Evolutionary conservation across 2,329 filamentous ascomycete genomes (phyloP).

Genomic region (Didymella lethalis): DNA sequence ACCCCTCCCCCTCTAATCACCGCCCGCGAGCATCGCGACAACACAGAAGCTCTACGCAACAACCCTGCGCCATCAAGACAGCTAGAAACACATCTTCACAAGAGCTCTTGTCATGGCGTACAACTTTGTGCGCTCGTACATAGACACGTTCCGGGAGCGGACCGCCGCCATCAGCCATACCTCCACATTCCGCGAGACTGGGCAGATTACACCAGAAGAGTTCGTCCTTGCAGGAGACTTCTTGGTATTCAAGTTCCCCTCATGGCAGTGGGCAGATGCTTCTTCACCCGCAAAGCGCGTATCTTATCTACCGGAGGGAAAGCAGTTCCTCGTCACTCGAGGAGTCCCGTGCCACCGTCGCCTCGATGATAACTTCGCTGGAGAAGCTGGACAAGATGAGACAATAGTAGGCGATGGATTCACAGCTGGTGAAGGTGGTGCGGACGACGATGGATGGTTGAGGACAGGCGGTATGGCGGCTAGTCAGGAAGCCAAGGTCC

Average conservation of each 20-base stretch:
- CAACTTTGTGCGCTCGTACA: constrained; percentile 78
- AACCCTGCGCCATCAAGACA: not conserved
- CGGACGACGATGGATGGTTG: constrained; percentile 86
- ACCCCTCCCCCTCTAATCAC: constrained; percentile 18
- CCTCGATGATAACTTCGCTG: constrained; percentile 91
- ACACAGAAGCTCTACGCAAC: constrained; percentile 4
- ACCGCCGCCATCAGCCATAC: constrained; percentile 89
- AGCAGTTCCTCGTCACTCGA: constrained; percentile 94
- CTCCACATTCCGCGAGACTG: constrained; percentile 91
- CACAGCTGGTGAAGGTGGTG: constrained; percentile 56
- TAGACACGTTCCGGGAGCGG: constrained; percentile 89
- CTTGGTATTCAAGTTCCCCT: constrained; percentile 98
- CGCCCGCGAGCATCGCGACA: not conserved
- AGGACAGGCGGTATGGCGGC: constrained; percentile 81
- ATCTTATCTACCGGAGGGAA: constrained; percentile 81
- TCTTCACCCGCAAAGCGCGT: constrained; percentile 81
- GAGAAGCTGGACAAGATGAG: constrained; percentile 85
- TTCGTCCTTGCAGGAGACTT: constrained; percentile 97
- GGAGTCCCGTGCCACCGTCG: constrained; percentile 93
- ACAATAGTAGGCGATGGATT: constrained; percentile 84
- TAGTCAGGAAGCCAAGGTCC: constrained; percentile 76
- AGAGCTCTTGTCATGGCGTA: constrained; percentile 72
- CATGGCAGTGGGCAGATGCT: constrained; percentile 95
- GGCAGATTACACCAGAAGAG: constrained; percentile 96
- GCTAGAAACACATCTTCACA: not conserved